These are phyloP conservation scores for Cytospora paraplurivora DNA, from an alignment of 2,329 filamentous ascomycete species.

Conservation along the genomic window DNA sequence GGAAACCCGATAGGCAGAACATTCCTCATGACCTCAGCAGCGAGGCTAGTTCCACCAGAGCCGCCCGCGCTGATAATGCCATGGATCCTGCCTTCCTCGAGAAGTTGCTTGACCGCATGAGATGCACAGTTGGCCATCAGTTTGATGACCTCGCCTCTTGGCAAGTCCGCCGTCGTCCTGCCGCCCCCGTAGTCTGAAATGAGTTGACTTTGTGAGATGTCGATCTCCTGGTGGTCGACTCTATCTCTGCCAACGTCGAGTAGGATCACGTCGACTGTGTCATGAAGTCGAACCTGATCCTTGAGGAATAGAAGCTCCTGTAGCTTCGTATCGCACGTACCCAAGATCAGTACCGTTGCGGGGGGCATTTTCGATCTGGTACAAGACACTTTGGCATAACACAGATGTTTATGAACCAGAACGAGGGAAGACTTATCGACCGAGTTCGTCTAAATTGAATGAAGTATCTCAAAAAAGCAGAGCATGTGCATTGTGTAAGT, in stretches of 20 bases:
- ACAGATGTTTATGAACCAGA: not conserved
- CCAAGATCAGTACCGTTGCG: constrained; percentile 55
- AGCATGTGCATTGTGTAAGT: not conserved
- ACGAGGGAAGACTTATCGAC: not conserved
- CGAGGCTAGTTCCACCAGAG: constrained; percentile 39
- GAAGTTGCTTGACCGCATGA: constrained; percentile 44
- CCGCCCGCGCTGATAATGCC: constrained; percentile 64
- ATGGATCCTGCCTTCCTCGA: constrained; percentile 46
- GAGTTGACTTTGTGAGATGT: constrained; percentile 47
- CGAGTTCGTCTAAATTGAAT: not conserved
- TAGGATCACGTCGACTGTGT: constrained; percentile 32
- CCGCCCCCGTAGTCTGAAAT: constrained; percentile 39
- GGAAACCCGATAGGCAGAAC: constrained; percentile 66
- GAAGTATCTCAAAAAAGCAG: not conserved
- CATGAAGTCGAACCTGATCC: constrained; percentile 43
- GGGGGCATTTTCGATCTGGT: not conserved
- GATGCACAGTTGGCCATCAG: constrained; percentile 55
- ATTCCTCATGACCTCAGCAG: constrained; percentile 60
- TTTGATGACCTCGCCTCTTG: constrained; percentile 58
- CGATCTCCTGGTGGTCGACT: constrained; percentile 48
- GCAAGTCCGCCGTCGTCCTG: constrained; percentile 41
- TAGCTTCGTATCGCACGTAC: constrained; percentile 67
- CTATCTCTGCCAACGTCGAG: constrained; percentile 52
- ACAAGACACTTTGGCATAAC: not conserved
- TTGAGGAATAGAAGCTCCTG: constrained; percentile 59